These are phyloP conservation scores for Serendipita vermifera DNA, from an alignment of 768 basidiomycete species.

Conservation along the genomic window DNA sequence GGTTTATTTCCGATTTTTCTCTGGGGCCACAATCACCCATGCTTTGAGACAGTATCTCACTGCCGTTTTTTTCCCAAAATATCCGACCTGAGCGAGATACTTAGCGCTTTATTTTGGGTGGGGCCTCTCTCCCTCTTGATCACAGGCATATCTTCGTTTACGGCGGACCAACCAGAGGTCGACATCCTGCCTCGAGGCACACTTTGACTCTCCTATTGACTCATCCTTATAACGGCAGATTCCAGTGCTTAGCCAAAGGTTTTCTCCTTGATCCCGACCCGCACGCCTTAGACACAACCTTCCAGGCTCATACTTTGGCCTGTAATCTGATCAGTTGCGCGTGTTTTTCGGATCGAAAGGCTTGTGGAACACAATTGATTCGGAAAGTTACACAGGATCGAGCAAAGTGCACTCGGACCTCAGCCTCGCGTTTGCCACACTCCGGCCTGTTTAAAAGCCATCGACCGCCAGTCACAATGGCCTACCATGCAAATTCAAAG, in stretches of 20 bases:
- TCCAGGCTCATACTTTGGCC: neutral
- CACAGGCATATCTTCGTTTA: neutral
- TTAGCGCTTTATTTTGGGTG: no score
- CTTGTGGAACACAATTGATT: neutral
- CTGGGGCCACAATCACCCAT: no score
- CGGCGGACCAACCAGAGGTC: slow-evolving; percentile 4
- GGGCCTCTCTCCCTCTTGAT: neutral
- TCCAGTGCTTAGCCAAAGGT: neutral
- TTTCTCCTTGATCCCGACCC: slow-evolving; percentile 1
- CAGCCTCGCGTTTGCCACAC: slow-evolving; percentile 9
- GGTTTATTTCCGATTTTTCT: no score
- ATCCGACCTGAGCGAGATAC: no score
- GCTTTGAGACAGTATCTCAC: no score
- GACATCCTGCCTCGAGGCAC: slow-evolving; percentile 1
- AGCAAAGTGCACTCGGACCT: slow-evolving; percentile 7
- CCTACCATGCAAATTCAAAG: slow-evolving; percentile 7
- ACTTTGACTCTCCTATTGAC: neutral
- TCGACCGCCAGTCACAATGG: neutral
- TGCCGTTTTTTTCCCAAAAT: no score
- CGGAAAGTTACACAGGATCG: slow-evolving; percentile 5
- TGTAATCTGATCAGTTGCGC: slow-evolving; percentile 4
- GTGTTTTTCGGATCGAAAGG: slow-evolving; percentile 4
- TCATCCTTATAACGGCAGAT: neutral
- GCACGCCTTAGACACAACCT: neutral
- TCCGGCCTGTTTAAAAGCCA: neutral